phyloP scores from a whole-genome alignment of 2,329 filamentous ascomycete genomes.

The Paecilomyces niveus region DNA sequence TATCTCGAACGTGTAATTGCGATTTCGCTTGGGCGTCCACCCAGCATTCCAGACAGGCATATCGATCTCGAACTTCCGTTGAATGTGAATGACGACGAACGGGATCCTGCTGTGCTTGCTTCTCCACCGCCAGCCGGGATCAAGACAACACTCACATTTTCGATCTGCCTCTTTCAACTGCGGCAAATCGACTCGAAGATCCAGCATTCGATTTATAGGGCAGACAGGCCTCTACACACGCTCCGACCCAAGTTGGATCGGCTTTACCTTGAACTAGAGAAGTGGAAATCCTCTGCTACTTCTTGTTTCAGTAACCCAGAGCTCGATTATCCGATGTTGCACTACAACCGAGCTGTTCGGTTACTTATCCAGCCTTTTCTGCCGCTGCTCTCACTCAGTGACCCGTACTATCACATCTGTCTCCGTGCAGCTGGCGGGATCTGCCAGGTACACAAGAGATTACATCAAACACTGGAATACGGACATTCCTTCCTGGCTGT shows the following conservation, averaged over 20 bases:
- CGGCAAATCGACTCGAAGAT: slow-evolving; percentile 44
- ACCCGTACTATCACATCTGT: slow-evolving; percentile 41
- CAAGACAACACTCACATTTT: slow-evolving; percentile 34
- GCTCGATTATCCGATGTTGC: slow-evolving; percentile 42
- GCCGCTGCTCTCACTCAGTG: slow-evolving; percentile 37
- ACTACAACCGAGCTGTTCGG: slow-evolving; percentile 45
- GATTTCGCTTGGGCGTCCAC: slow-evolving; percentile 44
- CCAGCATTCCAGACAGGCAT: slow-evolving; percentile 45
- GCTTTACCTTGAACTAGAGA: slow-evolving; percentile 40
- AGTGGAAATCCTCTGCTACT: slow-evolving; percentile 39
- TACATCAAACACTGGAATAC: slow-evolving; percentile 32
- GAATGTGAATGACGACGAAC: slow-evolving; percentile 37
- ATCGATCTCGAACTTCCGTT: slow-evolving; percentile 45
- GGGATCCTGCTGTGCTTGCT: slow-evolving; percentile 27
- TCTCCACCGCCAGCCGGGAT: slow-evolving; percentile 20
- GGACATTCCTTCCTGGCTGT: slow-evolving; percentile 33
- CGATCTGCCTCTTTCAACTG: slow-evolving; percentile 39
- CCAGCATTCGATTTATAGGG: slow-evolving; percentile 46
- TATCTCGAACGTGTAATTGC: slow-evolving; percentile 45
- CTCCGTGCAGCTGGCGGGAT: slow-evolving; percentile 30
- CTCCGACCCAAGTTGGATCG: slow-evolving; percentile 43
- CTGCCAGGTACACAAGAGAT: slow-evolving; percentile 30
- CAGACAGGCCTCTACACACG: slow-evolving; percentile 39
- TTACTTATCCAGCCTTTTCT: slow-evolving; percentile 47
- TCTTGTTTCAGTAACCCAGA: slow-evolving; percentile 29